Conservation (phyloP, 306 rosid species). For the Prunus fruticosa region DNA sequence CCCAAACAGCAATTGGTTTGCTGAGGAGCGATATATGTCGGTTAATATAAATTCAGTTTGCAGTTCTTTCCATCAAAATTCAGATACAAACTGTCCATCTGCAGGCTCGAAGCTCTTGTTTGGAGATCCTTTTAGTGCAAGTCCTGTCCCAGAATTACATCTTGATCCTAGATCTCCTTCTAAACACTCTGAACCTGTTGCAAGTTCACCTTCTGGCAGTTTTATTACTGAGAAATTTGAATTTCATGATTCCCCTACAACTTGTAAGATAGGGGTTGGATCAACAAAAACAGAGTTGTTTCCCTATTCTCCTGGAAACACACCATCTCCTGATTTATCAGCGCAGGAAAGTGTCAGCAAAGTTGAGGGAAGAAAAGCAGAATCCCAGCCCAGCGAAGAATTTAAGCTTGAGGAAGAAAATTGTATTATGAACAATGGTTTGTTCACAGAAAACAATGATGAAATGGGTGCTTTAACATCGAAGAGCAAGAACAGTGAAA, state of each 20-base stretch:
- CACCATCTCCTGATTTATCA: conserved; percentile 47
- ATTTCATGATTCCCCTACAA: conserved; percentile 33
- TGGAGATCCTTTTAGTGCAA: conserved; percentile 45
- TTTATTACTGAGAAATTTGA: conserved; percentile 38
- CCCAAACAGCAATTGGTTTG: conserved; percentile 38
- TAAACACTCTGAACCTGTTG: conserved; percentile 33
- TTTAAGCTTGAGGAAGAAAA: conserved; percentile 40
- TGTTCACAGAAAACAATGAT: conserved; percentile 34
- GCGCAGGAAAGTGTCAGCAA: conserved; percentile 56
- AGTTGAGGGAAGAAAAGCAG: conserved; percentile 30
- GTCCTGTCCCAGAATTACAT: conserved; percentile 31
- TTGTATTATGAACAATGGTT: conserved; percentile 32
- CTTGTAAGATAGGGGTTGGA: conserved; percentile 31
- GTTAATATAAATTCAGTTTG: conserved; percentile 37
- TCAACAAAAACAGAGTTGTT: conserved; percentile 31
- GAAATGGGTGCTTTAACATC: conserved; percentile 35
- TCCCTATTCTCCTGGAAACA: conserved; percentile 37
- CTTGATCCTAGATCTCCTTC: conserved; percentile 37
- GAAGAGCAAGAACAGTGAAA: conserved; percentile 21
- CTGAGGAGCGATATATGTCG: conserved; percentile 45
- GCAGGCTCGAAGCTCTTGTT: conserved; percentile 34
- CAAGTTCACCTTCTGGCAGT: conserved; percentile 44
- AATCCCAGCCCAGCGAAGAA: conserved; percentile 27
- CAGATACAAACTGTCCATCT: conserved; percentile 41
- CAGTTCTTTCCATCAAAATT: conserved; percentile 38